These are phyloP conservation scores for Clarireedia hainanense DNA, from an alignment of 2,329 filamentous ascomycete species.

Conservation along the genomic window DNA sequence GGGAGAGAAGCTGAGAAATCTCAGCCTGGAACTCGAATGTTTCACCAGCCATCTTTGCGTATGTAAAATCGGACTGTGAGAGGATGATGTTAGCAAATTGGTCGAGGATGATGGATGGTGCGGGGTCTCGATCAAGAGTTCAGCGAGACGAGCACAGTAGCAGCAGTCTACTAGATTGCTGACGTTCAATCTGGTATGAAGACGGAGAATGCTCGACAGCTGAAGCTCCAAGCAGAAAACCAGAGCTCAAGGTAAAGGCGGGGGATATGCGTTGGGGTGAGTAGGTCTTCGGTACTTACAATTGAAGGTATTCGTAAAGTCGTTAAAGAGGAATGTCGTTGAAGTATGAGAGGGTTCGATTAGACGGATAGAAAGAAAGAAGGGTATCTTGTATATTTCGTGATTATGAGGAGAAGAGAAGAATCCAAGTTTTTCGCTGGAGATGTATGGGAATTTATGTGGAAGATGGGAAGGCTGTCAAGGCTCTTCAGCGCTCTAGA, in stretches of 20 bases:
- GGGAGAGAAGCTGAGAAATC: constrained; percentile 98
- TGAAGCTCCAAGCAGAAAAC: too few species aligned
- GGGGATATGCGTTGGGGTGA: neutral
- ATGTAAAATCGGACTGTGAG: constrained; percentile 11
- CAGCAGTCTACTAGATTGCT: too few species aligned
- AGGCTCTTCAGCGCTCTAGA: constrained; percentile 3
- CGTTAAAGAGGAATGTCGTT: constrained; percentile 2
- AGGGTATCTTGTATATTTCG: constrained; percentile 8
- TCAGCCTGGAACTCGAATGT: constrained; percentile 99
- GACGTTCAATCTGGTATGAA: too few species aligned
- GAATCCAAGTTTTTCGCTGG: neutral
- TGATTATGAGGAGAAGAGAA: constrained; percentile 2
- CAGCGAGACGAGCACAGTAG: neutral
- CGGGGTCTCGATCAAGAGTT: neutral
- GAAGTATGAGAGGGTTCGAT: neutral
- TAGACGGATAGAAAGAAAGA: constrained; percentile 6
- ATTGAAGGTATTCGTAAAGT: constrained; percentile 7
- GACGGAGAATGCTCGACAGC: too few species aligned
- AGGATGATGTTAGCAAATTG: neutral
- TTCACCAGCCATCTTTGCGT: constrained; percentile 70
- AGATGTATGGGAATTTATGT: constrained; percentile 4
- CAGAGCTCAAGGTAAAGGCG: neutral
- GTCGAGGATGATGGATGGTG: neutral
- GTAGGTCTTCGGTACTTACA: neutral
- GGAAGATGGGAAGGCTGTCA: neutral